Percentiles rank a stretch among this genome's conserved stretches.
Evolutionary conservation across 2,329 filamentous ascomycete genomes (phyloP).

Genomic region (Botrytis tulipae): DNA sequence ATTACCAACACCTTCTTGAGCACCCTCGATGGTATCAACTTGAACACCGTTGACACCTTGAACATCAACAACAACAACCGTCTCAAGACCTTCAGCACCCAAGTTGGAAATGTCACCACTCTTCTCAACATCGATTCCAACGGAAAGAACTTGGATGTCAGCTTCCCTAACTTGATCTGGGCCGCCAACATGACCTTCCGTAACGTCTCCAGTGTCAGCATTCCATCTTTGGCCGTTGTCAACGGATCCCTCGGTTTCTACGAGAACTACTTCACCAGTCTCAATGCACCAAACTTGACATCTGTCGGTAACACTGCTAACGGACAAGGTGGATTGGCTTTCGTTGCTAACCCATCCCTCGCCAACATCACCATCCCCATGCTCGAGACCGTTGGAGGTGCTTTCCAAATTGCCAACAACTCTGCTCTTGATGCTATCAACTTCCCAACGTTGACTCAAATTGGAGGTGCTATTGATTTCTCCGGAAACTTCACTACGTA

Average conservation of each 20-base stretch:
- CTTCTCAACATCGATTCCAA: conserved; percentile 77
- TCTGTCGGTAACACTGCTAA: conserved; percentile 46
- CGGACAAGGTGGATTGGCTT: conserved; percentile 54
- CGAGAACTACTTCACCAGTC: conserved; percentile 64
- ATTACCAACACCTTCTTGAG: conserved; percentile 86
- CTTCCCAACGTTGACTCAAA: conserved; percentile 62
- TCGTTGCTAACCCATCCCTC: conserved; percentile 61
- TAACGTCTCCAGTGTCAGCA: conserved; percentile 71
- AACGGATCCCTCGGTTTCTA: conserved; percentile 82
- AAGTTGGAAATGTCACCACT: conserved; percentile 72
- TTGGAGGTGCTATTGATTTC: conserved; percentile 80
- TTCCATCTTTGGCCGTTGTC: conserved; percentile 70
- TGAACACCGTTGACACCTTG: conserved; percentile 69
- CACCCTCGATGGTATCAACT: conserved; percentile 76
- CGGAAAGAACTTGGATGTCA: conserved; percentile 65
- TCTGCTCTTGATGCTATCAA: conserved; percentile 62
- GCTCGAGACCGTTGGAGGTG: conserved; percentile 70
- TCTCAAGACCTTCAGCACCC: conserved; percentile 72
- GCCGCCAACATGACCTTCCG: conserved; percentile 79
- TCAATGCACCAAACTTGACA: conserved; percentile 70
- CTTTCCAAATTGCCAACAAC: conserved; percentile 89
- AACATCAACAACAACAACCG: conserved; percentile 89
- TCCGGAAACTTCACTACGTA: conserved; percentile 81
- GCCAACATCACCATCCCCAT: conserved; percentile 73
- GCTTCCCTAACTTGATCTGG: conserved; percentile 74